Conservation (phyloP, 345 rosid species). For the Euphorbia pulcherrima region DNA sequence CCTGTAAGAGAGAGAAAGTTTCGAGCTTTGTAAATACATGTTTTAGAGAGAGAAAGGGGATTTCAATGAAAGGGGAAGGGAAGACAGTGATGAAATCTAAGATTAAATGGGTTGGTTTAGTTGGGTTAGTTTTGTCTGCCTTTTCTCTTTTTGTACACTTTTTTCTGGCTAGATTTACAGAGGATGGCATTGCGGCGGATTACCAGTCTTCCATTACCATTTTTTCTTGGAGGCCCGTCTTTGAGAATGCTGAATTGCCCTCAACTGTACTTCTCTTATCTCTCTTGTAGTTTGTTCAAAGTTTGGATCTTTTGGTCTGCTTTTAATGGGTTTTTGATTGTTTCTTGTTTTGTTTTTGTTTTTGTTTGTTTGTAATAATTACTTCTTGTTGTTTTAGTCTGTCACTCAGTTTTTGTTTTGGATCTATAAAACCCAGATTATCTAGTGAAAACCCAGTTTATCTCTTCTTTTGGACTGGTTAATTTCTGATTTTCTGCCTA, state of each 20-base stretch:
- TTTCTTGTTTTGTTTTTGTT: neutral
- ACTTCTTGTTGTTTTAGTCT: neutral
- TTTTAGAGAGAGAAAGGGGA: slow-evolving; percentile 5
- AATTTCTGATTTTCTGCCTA: neutral
- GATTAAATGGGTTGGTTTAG: slow-evolving; percentile 80
- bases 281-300: no score
- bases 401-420: no score
- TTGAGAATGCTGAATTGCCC: slow-evolving; percentile 50
- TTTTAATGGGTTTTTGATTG: slow-evolving; percentile 11
- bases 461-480: slow-evolving; percentile 12
- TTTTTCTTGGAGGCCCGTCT: slow-evolving; percentile 96
- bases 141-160: slow-evolving; percentile 74
- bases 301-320: neutral
- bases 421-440: slow-evolving; percentile 4
- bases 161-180: slow-evolving; percentile 78
- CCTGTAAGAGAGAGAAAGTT: neutral
- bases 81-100: slow-evolving; percentile 69
- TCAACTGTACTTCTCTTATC: slow-evolving; percentile 35
- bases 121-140: slow-evolving; percentile 68
- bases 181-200: slow-evolving; percentile 59
- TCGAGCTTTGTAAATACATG: neutral
- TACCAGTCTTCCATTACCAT: slow-evolving; percentile 79
- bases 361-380: neutral
- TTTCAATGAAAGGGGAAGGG: slow-evolving; percentile 69
- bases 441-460: no score